These are phyloP conservation scores for Chaetomium fimeti DNA, from an alignment of 495 filamentous ascomycete genomes.

Conservation along the genomic window DNA sequence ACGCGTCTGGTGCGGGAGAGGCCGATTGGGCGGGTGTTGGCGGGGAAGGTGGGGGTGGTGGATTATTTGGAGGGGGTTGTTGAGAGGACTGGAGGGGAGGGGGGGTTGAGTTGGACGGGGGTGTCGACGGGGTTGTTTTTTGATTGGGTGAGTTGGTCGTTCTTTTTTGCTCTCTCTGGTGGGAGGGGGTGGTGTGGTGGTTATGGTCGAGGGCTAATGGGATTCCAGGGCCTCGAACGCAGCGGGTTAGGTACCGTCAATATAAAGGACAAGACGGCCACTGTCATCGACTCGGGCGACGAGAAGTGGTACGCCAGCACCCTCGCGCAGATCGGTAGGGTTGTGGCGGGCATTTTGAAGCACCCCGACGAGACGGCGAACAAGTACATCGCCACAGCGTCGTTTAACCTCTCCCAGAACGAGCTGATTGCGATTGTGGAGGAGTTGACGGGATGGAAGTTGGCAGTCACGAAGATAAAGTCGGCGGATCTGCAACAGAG, in stretches of 20 bases:
- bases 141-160: slow-evolving; percentile 46
- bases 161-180: neutral
- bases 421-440: slow-evolving; percentile 52
- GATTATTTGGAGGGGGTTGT: slow-evolving; percentile 50
- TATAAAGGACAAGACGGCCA: slow-evolving; percentile 43
- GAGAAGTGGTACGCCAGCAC: slow-evolving; percentile 49
- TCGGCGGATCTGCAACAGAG: slow-evolving; percentile 47
- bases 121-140: slow-evolving; percentile 53
- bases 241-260: slow-evolving; percentile 42
- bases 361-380: slow-evolving; percentile 57
- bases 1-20: slow-evolving; percentile 35
- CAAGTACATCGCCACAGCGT: slow-evolving; percentile 48
- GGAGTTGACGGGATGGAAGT: slow-evolving; percentile 47
- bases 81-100: slow-evolving; percentile 31
- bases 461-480: slow-evolving; percentile 35
- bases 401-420: slow-evolving; percentile 54
- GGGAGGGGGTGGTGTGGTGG: neutral
- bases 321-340: slow-evolving; percentile 48
- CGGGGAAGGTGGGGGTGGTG: slow-evolving; percentile 49
- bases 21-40: slow-evolving; percentile 46
- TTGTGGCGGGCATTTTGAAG: slow-evolving; percentile 49
- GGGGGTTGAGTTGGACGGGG: slow-evolving; percentile 51
- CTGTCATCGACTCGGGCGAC: slow-evolving; percentile 56
- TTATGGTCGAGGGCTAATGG: neutral
- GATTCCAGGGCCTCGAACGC: slow-evolving; percentile 41